A percentile compares a stretch with the other conserved stretches of the same genome.
phyloP scores from a whole-genome alignment of 148 eudicot species.

The Camellia lanceoleosa region DNA sequence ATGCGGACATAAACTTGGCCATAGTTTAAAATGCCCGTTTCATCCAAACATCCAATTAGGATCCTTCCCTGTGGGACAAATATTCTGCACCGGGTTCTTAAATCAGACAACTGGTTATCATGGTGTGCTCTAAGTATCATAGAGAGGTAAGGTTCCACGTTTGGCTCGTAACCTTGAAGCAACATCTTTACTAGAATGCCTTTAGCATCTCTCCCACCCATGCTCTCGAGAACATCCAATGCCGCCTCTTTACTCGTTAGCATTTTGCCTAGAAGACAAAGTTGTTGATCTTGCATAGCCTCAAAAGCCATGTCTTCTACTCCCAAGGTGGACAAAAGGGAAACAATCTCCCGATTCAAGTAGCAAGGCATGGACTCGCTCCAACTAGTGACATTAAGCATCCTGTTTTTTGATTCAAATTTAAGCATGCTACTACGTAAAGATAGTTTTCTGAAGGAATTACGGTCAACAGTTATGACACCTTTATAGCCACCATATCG shows the following conservation, averaged over 20 bases:
- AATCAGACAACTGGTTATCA: constrained; percentile 64
- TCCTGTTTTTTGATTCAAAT: constrained; percentile 81
- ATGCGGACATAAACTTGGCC: constrained; percentile 83
- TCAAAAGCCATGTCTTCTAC: constrained; percentile 59
- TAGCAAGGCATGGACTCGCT: constrained; percentile 80
- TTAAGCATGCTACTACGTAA: constrained; percentile 89
- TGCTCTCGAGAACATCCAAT: constrained; percentile 63
- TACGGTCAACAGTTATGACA: constrained; percentile 79
- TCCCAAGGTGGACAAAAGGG: constrained; percentile 79
- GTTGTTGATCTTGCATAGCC: constrained; percentile 61
- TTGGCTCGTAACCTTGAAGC: constrained; percentile 75
- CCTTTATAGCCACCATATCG: constrained; percentile 98
- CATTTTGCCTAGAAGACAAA: constrained; percentile 60
- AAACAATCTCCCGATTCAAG: constrained; percentile 83
- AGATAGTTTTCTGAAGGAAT: constrained; percentile 72
- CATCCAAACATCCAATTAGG: constrained; percentile 87
- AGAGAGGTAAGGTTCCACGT: constrained; percentile 73
- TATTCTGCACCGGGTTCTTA: constrained; percentile 76
- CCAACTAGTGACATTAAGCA: constrained; percentile 90
- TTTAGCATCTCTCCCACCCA: constrained; percentile 45
- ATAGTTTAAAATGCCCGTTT: constrained; percentile 69
- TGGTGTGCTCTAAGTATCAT: constrained; percentile 82
- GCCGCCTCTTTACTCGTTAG: constrained; percentile 58
- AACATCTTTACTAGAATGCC: constrained; percentile 63
- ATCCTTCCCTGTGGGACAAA: constrained; percentile 82